These are phyloP conservation scores for Triticum dicoccoides DNA, from an alignment of 176 grass and related monocot genomes.

Conservation along the genomic window DNA sequence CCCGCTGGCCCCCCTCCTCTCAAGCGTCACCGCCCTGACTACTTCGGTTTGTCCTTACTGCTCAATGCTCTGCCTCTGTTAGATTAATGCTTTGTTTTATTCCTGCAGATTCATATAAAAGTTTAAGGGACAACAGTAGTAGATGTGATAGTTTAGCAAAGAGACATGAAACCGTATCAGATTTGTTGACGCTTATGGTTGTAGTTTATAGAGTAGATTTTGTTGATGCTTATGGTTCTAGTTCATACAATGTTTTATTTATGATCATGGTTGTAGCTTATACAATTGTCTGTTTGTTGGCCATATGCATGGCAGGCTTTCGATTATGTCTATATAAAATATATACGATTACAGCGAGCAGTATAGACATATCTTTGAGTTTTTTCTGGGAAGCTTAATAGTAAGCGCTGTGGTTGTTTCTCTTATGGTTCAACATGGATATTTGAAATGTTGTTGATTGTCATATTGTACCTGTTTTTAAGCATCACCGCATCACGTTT, in stretches of 20 bases:
- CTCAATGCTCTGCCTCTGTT: background rate
- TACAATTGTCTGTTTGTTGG: background rate
- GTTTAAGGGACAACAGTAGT: background rate
- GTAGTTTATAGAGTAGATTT: background rate
- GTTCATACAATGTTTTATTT: background rate
- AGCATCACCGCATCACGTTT: background rate
- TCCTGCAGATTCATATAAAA: background rate
- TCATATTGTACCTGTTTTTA: background rate
- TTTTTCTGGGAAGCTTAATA: background rate
- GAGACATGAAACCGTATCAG: background rate
- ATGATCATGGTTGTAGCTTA: background rate
- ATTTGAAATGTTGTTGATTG: background rate
- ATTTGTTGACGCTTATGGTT: background rate
- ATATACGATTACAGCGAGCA: background rate
- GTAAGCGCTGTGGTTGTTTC: background rate
- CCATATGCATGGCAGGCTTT: background rate
- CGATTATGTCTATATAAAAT: background rate
- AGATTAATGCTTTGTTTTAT: background rate
- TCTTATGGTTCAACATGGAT: too few relatives aligned
- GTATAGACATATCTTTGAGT: background rate
- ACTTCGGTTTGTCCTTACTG: conserved; percentile 40
- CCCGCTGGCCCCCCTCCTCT: conserved; percentile 22
- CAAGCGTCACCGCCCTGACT: conserved; percentile 46
- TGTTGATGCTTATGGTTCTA: background rate
- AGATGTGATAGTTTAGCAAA: background rate